These are phyloP conservation scores for Dendrobium chrysotoxum DNA, from an alignment of 106 monocot species.

Conservation along the genomic window DNA sequence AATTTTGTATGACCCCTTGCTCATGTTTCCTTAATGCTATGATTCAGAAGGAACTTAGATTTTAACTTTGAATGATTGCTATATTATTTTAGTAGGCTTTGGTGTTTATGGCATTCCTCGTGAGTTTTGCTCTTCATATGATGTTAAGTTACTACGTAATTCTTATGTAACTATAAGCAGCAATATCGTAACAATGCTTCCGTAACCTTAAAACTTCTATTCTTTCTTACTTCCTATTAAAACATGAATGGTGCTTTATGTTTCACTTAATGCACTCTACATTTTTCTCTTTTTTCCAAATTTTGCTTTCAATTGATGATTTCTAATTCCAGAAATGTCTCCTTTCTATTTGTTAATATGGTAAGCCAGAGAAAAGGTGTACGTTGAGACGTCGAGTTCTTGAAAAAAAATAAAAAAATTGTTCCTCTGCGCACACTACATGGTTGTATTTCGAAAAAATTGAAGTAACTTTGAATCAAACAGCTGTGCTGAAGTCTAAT, in stretches of 20 bases:
- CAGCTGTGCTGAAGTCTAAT: background rate
- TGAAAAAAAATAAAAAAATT: background rate
- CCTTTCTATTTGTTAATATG: background rate
- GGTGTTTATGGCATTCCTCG: too few relatives aligned
- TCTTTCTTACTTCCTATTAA: too few relatives aligned
- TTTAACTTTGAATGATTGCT: too few relatives aligned
- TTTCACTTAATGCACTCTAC: too few relatives aligned
- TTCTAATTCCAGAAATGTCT: background rate
- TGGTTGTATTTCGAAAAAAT: background rate
- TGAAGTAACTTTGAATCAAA: background rate
- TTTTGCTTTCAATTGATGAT: background rate
- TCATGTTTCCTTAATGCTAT: background rate
- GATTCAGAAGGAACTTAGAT: background rate
- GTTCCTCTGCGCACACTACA: background rate
- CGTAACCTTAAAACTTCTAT: too few relatives aligned
- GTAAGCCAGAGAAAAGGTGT: background rate
- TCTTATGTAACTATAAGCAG: too few relatives aligned
- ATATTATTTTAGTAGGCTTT: too few relatives aligned
- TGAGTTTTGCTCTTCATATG: too few relatives aligned
- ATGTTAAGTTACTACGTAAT: too few relatives aligned
- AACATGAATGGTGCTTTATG: too few relatives aligned
- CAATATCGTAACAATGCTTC: too few relatives aligned
- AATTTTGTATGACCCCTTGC: background rate
- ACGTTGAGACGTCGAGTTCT: background rate
- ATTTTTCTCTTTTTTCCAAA: background rate